Conservation (phyloP, 257 asterid genomes). For the Solanum megistacrolobum region DNA sequence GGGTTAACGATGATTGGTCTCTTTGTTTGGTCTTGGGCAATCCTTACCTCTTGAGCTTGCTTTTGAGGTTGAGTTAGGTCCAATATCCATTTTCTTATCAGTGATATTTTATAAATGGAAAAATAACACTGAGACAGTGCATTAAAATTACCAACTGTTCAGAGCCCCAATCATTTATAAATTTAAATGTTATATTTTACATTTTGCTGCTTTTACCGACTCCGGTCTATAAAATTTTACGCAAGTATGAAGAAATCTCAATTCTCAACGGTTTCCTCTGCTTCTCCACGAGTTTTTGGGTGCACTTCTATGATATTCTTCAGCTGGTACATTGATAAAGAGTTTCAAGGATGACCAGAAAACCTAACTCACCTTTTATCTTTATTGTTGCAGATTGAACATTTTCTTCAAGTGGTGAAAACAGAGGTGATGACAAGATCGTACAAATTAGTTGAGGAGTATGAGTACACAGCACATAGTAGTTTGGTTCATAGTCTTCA, state of each 20-base stretch:
- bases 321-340: not conserved
- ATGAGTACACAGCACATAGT: slow-evolving; percentile 93
- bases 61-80: not conserved
- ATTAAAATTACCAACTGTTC: not conserved
- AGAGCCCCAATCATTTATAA: not conserved
- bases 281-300: not conserved
- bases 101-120: not conserved
- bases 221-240: not conserved
- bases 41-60: not conserved
- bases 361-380: not conserved
- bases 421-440: slow-evolving; percentile 86
- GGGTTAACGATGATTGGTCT: not conserved
- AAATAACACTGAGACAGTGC: not conserved
- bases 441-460: slow-evolving; percentile 73
- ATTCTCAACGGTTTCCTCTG: not conserved
- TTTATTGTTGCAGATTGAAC: slow-evolving; percentile 75
- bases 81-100: not conserved
- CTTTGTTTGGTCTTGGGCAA: not conserved
- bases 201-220: not conserved
- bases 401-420: slow-evolving; percentile 89
- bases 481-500: slow-evolving; percentile 71
- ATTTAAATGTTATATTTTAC: not conserved
- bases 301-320: not conserved
- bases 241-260: not conserved
- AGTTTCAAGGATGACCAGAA: not conserved